Evolutionary conservation across 192 early-diverging fungal genomes (phyloP), one percentile per base, ranked within the genome.

Genomic region (Gryganskiella cystojenkinii): DNA sequence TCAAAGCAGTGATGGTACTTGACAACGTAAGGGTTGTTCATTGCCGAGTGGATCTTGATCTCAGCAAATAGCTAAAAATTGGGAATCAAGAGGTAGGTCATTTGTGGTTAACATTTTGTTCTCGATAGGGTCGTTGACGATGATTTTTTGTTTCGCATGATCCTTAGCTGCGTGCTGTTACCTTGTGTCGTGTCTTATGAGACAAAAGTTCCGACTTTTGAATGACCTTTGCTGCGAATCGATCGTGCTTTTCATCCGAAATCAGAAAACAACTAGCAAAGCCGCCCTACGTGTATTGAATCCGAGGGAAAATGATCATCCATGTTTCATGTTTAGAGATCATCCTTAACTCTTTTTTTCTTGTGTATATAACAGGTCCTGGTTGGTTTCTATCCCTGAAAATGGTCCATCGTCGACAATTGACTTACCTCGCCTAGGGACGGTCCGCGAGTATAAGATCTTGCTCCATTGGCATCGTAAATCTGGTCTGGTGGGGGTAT

Each of bases 241-340:
- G 72, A 20, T 72, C 65, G 1, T 83, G 71, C 31, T 82, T 82
- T 1, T 56, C 33, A 44, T 87, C 82, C 13, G 71, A 76, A n/a
- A 94, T 93, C 54, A 90, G 81, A 61, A 91, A 97, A 70, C 93
- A 95, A 31, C 90, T 86, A 4, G 94, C 95, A 83, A 97, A 97
- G 22, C 95, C 95, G 30, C 95, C 95, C 95, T 96, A 81, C 46
- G 31, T n/a, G n/a, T n/a, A n/a, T n/a, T n/a, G n/a, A n/a, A n/a
- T n/a, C n/a, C n/a, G n/a, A n/a, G n/a, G n/a, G n/a, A n/a, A n/a
- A n/a, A n/a, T n/a, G n/a, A n/a, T n/a, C n/a, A n/a, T n/a, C n/a
- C n/a, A n/a, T n/a, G n/a, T n/a, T n/a, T n/a, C n/a, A n/a, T n/a
- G n/a, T n/a, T n/a, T n/a, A n/a, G n/a, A 24, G 24, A 17, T 14